Evolutionary conservation across 805 yeast species (phyloP).

Genomic region (Candida pseudofarinosa): DNA sequence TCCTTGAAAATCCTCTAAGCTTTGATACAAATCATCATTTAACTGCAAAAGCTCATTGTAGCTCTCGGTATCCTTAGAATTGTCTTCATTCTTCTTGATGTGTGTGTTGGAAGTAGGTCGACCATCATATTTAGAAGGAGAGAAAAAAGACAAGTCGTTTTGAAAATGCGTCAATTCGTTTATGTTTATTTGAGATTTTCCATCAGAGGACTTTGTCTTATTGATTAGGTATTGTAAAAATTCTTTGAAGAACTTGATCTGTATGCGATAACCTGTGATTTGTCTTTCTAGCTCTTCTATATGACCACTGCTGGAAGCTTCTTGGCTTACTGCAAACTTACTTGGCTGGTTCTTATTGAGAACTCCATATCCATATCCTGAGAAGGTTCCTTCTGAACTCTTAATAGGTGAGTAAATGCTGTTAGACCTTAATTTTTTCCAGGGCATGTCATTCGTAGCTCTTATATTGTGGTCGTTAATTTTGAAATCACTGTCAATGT

Average conservation of each 20-base stretch:
- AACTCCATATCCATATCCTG: not conserved
- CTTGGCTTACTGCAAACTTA: constrained; percentile 1
- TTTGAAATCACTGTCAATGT: not conserved
- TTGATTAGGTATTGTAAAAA: constrained; percentile 35
- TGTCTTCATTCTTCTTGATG: constrained; percentile 16
- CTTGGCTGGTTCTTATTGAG: not conserved
- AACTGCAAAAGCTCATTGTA: constrained; percentile 32
- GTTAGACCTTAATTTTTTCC: not conserved
- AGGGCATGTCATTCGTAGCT: not conserved
- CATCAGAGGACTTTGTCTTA: constrained; percentile 7
- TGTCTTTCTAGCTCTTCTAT: constrained; percentile 31
- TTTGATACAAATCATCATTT: constrained; percentile 36
- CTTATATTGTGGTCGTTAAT: not conserved
- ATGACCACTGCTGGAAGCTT: constrained; percentile 13
- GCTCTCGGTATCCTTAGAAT: constrained; percentile 15
- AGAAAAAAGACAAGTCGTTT: constrained; percentile 10
- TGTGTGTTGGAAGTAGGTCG: constrained; percentile 8
- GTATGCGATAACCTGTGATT: constrained; percentile 32
- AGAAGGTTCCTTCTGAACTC: not conserved
- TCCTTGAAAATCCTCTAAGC: constrained; percentile 30
- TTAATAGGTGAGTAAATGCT: not conserved
- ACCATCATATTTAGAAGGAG: constrained; percentile 6
- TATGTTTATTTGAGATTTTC: constrained; percentile 5
- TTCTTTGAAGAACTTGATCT: constrained; percentile 37
- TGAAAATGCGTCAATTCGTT: constrained; percentile 19